Evolutionary conservation across 768 basidiomycete genomes (phyloP), one percentile per base, ranked within the genome.

Genomic region (Termitomyces sp.): DNA sequence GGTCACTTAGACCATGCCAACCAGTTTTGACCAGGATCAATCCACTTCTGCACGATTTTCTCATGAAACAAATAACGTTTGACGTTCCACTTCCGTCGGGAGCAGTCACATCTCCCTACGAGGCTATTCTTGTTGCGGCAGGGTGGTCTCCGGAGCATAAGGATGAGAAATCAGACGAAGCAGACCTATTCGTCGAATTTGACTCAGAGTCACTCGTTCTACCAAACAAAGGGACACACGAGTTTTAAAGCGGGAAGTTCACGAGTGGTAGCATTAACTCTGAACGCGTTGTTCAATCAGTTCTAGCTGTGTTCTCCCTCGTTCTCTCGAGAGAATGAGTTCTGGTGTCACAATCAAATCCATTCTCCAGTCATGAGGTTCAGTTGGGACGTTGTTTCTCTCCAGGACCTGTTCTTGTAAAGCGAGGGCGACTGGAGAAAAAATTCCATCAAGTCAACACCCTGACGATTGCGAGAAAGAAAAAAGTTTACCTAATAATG

Each of bases 351-450:
- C 69, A 56, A 89, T 74, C 47, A 76, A 67, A 66, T 89, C 83
- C 71, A 89, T 71, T 61, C 76, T 79, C 79, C 84, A 85, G 68
- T 89, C 87, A 61, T 75, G 73, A 50, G 77, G 75, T 17, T 65
- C 78, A 51, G 76, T 74, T 7, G 87, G 87, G 23, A 89, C 74
- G 50, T 73, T 56, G 31, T 72, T 74, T n/a, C 62, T 68, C 38
- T 77, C 77, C 21, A 87, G 66, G 12, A 89, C 62, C 61, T 89
- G 87, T 61, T 87, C 84, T 28, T 79, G 76, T 40, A 89, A 70
- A 3, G 84, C 78, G 56, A 89, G 66, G 0, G 80, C 87, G n/a
- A 87, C 87, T 89, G 33, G 3, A n/a, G 41, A 12, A 14, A 41
- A 38, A 26, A 46, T 8, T 10, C 26, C 55, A 60, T 59, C 55